Percentiles rank a stretch among this genome's conserved stretches.
phyloP scores from a whole-genome alignment of 192 early-diverging fungal genomes.

The Entophlyctis luteolus region DNA sequence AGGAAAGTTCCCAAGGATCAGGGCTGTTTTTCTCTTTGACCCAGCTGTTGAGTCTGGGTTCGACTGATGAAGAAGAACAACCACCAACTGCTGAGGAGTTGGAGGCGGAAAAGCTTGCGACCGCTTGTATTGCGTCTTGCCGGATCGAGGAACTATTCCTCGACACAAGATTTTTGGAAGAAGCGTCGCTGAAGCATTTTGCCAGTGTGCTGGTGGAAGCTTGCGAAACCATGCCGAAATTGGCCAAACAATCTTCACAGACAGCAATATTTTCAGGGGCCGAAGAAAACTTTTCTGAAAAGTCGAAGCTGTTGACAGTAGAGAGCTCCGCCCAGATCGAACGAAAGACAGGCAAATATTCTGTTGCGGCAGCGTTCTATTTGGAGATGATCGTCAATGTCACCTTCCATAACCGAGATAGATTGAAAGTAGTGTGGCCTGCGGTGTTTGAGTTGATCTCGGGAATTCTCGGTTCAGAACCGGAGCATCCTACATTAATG shows the following conservation, averaged over 20 bases:
- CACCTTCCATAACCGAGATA: conserved; percentile 71
- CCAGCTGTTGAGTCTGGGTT: conserved; percentile 67
- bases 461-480: conserved; percentile 66
- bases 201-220: conserved; percentile 54
- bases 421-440: conserved; percentile 61
- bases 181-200: conserved; percentile 56
- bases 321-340: background rate
- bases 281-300: background rate
- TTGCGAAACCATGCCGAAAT: conserved; percentile 25
- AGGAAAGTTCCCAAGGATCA: conserved; percentile 44
- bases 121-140: conserved; percentile 67
- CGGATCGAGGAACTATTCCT: conserved; percentile 67
- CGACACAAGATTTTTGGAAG: conserved; percentile 70
- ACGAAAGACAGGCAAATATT: conserved; percentile 19
- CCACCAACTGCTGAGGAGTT: conserved; percentile 67
- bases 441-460: conserved; percentile 66
- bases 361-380: conserved; percentile 66
- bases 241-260: conserved; percentile 1
- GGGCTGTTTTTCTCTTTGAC: conserved; percentile 75
- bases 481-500: conserved; percentile 52
- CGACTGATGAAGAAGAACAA: conserved; percentile 53
- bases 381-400: conserved; percentile 72
- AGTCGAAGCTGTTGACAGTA: background rate
- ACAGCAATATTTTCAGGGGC: background rate
- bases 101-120: conserved; percentile 57